Conservation (phyloP, 176 grass and related monocot genomes). For the Cymbopogon citratus region DNA sequence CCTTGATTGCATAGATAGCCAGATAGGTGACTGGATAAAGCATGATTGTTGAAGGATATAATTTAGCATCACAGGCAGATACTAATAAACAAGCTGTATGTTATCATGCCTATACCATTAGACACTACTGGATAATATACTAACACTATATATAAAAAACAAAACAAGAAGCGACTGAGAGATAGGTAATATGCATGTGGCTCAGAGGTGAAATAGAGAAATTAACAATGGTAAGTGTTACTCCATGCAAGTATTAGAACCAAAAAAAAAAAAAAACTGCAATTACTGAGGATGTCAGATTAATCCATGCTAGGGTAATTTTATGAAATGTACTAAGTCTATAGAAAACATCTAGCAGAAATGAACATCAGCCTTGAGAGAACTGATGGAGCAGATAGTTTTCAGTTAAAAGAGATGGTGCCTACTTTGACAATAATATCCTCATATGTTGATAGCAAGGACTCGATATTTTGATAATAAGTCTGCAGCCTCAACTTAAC, state of each 20-base stretch:
- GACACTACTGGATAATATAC: neutral
- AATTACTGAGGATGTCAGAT: neutral
- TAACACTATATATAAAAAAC: neutral
- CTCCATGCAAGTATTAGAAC: neutral
- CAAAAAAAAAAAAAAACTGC: neutral
- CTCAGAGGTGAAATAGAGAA: neutral
- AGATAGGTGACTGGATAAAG: neutral
- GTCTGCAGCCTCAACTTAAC: conserved; percentile 87
- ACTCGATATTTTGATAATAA: conserved; percentile 86
- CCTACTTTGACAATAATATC: conserved; percentile 56
- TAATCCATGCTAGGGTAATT: neutral
- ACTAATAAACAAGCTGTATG: neutral
- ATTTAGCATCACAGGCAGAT: neutral
- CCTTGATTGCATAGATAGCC: neutral
- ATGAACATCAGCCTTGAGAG: neutral
- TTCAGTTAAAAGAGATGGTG: neutral
- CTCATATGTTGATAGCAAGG: conserved; percentile 71
- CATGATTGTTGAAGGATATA: neutral
- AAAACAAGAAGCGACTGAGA: neutral
- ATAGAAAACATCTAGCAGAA: neutral
- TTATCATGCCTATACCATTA: neutral
- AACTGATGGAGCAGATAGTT: neutral
- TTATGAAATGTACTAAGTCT: neutral
- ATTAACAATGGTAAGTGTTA: neutral
- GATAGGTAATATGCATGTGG: neutral